Evolutionary conservation across 2,329 filamentous ascomycete species (phyloP), one percentile per base, ranked within the genome.

Genomic region (Raffaelea ambrosiae): DNA sequence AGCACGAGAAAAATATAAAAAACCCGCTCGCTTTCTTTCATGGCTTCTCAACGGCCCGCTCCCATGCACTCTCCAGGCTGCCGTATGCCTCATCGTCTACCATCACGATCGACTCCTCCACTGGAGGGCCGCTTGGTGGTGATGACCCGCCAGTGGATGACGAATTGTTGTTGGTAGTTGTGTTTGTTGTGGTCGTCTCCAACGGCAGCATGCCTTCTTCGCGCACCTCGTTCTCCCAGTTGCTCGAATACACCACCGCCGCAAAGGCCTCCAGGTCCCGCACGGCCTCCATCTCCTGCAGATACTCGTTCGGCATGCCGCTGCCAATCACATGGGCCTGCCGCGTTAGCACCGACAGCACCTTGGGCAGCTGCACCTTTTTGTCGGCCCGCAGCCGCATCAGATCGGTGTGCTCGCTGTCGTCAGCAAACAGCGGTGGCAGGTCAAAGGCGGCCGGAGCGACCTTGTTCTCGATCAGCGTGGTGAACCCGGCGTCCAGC

Each of bases 281-380:
- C 36, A 90, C 84, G 46, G 74, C 66, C 65, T 94, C 88, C 74
- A 94, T 88, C 36, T 82, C 79, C 57, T 81, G 76, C 29, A 86
- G 71, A 61, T 86, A 86, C 68, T 77, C 83, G 64, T 78, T 88
- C 49, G 76, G 81, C 66, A 79, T 77, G 56, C 87, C 87, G 58
- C 84, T 83, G 46, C 90, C 91, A 56, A 98, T 95, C 47, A 74
- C 77, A 64, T 95, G 90, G 5, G 91, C 91, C 69, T 98, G 90
- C 55, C 88, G 81, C 36, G 89, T 93, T 58, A 97, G 78, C 5
- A 95, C 84, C 3, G 91, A 94, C 33, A 98, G 73, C 46, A 94
- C 84, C 65, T 88, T 94, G 42, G 93, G 93, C 38, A 98, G 76
- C 31, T 77, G 64, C n/a, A 81, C 70, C 16, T 69, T 65, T 67